Evolutionary conservation across 306 rosid species (phyloP), one percentile per base, ranked within the genome.

Genomic region (Trifolium fragiferum): DNA sequence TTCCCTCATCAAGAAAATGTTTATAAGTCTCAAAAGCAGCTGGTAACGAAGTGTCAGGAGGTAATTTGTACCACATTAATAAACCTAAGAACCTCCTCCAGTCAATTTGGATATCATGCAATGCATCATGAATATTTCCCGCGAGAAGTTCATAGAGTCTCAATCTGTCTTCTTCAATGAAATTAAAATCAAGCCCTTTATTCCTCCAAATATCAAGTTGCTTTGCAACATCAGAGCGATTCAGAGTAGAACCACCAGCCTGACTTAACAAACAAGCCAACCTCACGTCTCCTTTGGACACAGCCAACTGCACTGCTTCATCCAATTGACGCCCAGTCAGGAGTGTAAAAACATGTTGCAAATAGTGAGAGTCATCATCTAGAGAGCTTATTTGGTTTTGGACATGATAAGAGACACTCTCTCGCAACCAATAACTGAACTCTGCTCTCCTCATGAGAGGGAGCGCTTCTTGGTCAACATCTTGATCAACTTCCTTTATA

Each of bases 81-180:
- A 94, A 77, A 35, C 97, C 98, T 67, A 94, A 83, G 88, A 91
- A 94, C 81, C 98, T 88, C 87, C 90, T 88, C 98, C 98, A 94
- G 75, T 94, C 98, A 79, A 94, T 62, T 51, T 90, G 78, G 80
- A 86, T 51, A 68, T 76, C 88, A 25, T 75, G 84, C 81, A 87
- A 82, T 44, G 95, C 91, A 68, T 72, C 84, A 6, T 84, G 88
- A 82, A 94, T 85, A 82, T 90, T 82, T 67, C 96, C 98, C 8
- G 95, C 88, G 25, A 94, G 89, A 87, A 94, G 85, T 76, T 91
- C 95, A 64, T 86, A 94, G 51, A 94, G 86, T 84, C 87, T 86
- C 85, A 89, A 66, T 83, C 98, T 89, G 62, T 89, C 90, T 40
- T 82, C 80, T 90, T 94, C 97, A 77, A 94, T 88, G 85, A 91